Base-by-base conservation (phyloP, 768 basidiomycete species). In the Steccherinum ochraceum region DNA sequence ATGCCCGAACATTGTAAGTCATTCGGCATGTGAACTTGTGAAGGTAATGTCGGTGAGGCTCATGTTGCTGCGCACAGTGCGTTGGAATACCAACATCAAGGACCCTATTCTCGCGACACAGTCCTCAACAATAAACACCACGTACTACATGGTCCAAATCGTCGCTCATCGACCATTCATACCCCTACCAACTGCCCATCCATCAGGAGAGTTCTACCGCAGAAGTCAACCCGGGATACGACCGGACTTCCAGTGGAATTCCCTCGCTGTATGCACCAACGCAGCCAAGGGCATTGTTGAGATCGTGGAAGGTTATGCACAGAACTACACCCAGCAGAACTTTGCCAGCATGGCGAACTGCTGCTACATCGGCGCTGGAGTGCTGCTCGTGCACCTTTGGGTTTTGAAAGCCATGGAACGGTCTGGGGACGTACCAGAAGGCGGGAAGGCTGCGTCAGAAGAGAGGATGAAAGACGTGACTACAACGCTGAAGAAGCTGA, bases 151-250 rank as follows among this genome's bases (percentile, higher is more conserved):
- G 50, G 68, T 80, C 12, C 81, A 86, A 63, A 89, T 91, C 54
- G 70, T 86, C 27, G 73, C 89, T 35, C 88, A 91, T 64, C 81
- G 88, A 2, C 83, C 87, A 0, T 90, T 89, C 67, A 82, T 92
- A 50, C 84, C 83, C 0, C 64, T 68, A 3, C 52, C 50, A 11
- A 45, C 64, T 4, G 41, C 41, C 7, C 16, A 43, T 23, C 5
- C 41, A 10, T 19, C 19, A 11, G 41, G n/a, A 5, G 41, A 18
- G 41, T 43, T 43, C 21, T 5, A 43, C 71, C 73, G 12, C 60
- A 66, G 25, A 68, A 69, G 40, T 67, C 69, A 0, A 66, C 69
- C 58, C 65, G 21, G 52, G 71, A 11, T 64, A 67, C 4, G 73
- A 77, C 60, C 77, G 78, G 2, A 43, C 41, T 43, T 43, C 18